These are phyloP conservation scores for Linnemannia exigua DNA, from an alignment of 192 early-diverging fungal genomes.

Conservation along the genomic window DNA sequence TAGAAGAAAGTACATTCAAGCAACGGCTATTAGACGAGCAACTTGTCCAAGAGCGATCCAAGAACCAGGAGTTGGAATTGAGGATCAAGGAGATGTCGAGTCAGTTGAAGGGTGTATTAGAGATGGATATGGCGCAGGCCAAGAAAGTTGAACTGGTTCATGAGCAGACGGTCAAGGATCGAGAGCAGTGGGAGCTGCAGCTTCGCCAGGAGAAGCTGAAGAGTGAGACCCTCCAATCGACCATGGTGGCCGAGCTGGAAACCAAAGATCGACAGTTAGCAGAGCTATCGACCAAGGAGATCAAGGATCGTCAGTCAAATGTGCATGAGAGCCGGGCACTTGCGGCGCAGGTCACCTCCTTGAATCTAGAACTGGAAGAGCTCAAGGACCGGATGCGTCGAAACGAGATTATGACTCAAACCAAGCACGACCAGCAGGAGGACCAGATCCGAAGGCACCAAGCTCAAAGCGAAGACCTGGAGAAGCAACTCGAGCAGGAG, in stretches of 20 bases:
- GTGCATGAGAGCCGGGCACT: constrained; percentile 11
- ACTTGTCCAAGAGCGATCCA: constrained; percentile 20
- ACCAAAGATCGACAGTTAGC: not conserved
- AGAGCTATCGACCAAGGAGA: not conserved
- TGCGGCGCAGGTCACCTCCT: not conserved
- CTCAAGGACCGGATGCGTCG: constrained; percentile 8
- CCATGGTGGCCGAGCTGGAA: not conserved
- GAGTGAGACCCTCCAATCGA: not conserved
- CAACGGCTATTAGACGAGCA: constrained; percentile 19
- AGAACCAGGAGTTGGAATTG: not conserved
- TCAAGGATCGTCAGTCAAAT: not conserved
- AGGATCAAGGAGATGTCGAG: constrained; percentile 17
- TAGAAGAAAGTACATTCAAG: constrained; percentile 20
- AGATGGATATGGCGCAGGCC: constrained; percentile 7
- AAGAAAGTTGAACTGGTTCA: constrained; percentile 11
- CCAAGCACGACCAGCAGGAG: not conserved
- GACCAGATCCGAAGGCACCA: not conserved
- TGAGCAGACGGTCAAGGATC: constrained; percentile 4
- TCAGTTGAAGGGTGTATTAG: constrained; percentile 8
- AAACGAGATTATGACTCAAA: not conserved
- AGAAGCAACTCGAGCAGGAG: constrained; percentile 25
- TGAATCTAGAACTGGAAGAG: constrained; percentile 19
- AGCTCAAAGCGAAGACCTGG: constrained; percentile 4
- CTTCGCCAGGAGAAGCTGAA: constrained; percentile 5
- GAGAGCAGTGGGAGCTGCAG: constrained; percentile 9